A percentile compares a stretch with the other conserved stretches of the same genome.
Evolutionary conservation across 495 filamentous ascomycete species (phyloP).

Genomic region (Podospora comata): DNA sequence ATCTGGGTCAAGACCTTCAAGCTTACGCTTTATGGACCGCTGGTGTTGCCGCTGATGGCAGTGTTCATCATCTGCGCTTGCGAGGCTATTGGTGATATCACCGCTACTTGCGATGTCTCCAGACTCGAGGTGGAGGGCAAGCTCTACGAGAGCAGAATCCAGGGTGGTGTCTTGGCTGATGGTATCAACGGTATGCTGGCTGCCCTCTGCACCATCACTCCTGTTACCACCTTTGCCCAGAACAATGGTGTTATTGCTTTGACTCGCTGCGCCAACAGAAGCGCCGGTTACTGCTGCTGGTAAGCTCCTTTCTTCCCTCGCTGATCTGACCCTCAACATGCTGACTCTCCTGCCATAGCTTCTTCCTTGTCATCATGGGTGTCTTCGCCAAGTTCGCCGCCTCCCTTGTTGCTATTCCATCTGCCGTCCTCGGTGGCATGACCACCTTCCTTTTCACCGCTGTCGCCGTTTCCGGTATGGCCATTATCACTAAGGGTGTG

Average conservation of each 20-base stretch:
- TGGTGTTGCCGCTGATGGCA: constrained; percentile 79
- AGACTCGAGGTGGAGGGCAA: constrained; percentile 75
- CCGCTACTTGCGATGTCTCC: constrained; percentile 76
- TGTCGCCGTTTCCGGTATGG: constrained; percentile 81
- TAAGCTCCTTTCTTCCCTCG: constrained; percentile 18
- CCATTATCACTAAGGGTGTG: constrained; percentile 70
- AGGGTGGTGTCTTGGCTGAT: constrained; percentile 83
- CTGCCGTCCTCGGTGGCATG: constrained; percentile 83
- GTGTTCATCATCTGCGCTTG: constrained; percentile 86
- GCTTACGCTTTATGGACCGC: constrained; percentile 73
- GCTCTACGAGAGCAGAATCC: constrained; percentile 83
- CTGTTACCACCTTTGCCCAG: constrained; percentile 74
- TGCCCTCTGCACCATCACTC: constrained; percentile 78
- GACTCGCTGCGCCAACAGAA: constrained; percentile 84
- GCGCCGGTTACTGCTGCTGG: constrained; percentile 71
- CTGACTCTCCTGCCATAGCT: constrained; percentile 39
- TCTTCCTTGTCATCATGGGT: constrained; percentile 85
- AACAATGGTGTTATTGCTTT: constrained; percentile 93
- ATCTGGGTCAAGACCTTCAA: constrained; percentile 90
- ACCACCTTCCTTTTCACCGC: constrained; percentile 86
- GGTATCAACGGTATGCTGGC: constrained; percentile 80
- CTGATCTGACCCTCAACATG: neutral
- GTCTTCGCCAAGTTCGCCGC: constrained; percentile 94
- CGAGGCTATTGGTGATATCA: constrained; percentile 84
- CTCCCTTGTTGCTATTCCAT: constrained; percentile 76